Evolutionary conservation across 2,329 filamentous ascomycete genomes (phyloP).

Genomic region (Chaetomiaceae sp.): DNA sequence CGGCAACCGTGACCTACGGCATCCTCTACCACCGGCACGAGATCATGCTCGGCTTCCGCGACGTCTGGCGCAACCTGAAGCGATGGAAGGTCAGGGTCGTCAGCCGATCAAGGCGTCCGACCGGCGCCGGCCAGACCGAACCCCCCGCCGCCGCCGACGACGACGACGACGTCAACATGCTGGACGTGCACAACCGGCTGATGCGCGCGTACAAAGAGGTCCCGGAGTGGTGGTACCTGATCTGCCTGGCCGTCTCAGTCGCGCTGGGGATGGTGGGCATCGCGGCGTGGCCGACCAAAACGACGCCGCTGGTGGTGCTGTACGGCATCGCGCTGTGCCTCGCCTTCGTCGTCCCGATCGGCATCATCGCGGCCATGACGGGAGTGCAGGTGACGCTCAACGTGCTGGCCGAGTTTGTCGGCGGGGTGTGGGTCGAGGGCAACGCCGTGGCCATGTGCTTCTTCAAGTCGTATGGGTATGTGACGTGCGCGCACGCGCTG

Average conservation of each 20-base stretch:
- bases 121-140: background rate
- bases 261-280: constrained; percentile 34
- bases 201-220: constrained; percentile 43
- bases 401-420: constrained; percentile 27
- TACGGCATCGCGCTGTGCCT: constrained; percentile 42
- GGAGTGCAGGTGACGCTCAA: constrained; percentile 24
- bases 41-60: constrained; percentile 34
- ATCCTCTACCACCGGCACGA: constrained; percentile 37
- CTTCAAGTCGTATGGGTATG: constrained; percentile 26
- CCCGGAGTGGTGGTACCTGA: constrained; percentile 45
- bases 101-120: background rate
- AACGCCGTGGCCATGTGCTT: constrained; percentile 26
- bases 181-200: constrained; percentile 42
- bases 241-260: constrained; percentile 30
- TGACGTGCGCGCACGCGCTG: constrained; percentile 25
- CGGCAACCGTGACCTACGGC: constrained; percentile 37
- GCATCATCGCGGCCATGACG: constrained; percentile 45
- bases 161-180: constrained; percentile 16
- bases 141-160: background rate
- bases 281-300: constrained; percentile 39
- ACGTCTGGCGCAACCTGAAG: constrained; percentile 31
- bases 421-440: constrained; percentile 23
- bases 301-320: constrained; percentile 47
- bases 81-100: background rate
- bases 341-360: constrained; percentile 42